Evolutionary conservation across 495 filamentous ascomycete species (phyloP), one percentile per base, ranked within the genome.

Genomic region (Lentithecium fluviatile): DNA sequence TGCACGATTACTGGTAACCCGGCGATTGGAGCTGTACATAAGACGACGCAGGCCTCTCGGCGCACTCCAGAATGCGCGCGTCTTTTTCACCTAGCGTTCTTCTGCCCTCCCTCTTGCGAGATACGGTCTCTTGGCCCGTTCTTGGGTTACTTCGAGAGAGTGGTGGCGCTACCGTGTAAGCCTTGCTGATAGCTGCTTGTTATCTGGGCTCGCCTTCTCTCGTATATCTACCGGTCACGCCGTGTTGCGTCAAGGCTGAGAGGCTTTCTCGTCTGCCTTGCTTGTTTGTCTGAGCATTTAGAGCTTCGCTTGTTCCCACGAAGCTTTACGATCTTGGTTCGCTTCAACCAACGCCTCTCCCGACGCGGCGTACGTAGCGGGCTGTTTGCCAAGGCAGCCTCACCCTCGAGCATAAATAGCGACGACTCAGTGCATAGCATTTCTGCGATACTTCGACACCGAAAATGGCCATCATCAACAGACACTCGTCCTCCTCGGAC

Each of bases 381-480:
- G 19, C 38, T n/a, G 24, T 24, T 23, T 19, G 49, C 58, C 24
- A 53, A 45, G 19, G 20, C 15, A 40, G 0, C 21, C 11, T 8
- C 34, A 36, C 26, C 3, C 29, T 32, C 29, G 29, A 32, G 29
- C 4, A 4, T 32, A 29, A 38, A 48, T n/a, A 49, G 17, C 10
- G 11, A 49, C 13, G 26, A 42, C 2, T 38, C 6, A 17, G 48
- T n/a, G n/a, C 17, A 32, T 13, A 25, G 0, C 4, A 3, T 32
- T 51, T n/a, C 15, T 15, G 6, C 17, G 13, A 37, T 2, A 52
- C 1, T 23, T 21, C 56, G 40, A 15, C 21, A 52, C 15, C 53
- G n/a, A 52, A 48, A 1, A 70, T 70, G 67, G 67, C 64, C 1
- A 58, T 67, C 21, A 66, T 56, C 34, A 67, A 65, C 6, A 53